These are phyloP conservation scores for Dianthus caryophyllus DNA, from an alignment of 148 eudicot genomes.

Conservation along the genomic window DNA sequence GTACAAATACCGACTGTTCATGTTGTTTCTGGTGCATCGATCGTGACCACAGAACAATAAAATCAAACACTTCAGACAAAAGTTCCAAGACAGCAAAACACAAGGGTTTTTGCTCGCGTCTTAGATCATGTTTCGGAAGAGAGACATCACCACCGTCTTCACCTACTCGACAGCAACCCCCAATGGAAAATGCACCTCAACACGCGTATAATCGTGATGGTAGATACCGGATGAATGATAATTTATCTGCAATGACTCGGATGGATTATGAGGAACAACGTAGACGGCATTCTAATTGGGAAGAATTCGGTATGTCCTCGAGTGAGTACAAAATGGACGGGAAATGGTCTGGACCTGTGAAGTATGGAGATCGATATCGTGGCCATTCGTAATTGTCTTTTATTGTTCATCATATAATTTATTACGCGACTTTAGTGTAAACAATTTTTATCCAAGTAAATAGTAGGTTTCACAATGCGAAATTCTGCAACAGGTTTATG, in stretches of 20 bases:
- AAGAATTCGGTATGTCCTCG: neutral
- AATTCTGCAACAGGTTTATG: no score
- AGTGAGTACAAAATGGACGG: neutral
- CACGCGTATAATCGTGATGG: neutral
- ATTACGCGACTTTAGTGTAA: no score
- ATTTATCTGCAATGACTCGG: neutral
- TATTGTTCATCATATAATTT: no score
- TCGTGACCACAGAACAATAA: neutral
- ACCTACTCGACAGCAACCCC: neutral
- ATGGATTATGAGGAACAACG: neutral
- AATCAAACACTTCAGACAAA: neutral
- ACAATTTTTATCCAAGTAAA: no score
- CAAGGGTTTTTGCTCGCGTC: neutral
- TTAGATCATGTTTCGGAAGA: neutral
- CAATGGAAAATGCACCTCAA: neutral
- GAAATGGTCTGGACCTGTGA: slow-evolving; percentile 4
- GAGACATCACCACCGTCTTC: neutral
- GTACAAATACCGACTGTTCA: neutral
- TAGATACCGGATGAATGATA: slow-evolving; percentile 3
- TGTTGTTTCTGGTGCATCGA: neutral
- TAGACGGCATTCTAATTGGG: neutral
- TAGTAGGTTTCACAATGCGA: no score
- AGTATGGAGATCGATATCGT: neutral
- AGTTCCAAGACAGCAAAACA: neutral
- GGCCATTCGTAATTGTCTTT: slow-evolving; percentile 2